Conservation (phyloP, 2,329 filamentous ascomycete species). For the Blumeriella jaapii region DNA sequence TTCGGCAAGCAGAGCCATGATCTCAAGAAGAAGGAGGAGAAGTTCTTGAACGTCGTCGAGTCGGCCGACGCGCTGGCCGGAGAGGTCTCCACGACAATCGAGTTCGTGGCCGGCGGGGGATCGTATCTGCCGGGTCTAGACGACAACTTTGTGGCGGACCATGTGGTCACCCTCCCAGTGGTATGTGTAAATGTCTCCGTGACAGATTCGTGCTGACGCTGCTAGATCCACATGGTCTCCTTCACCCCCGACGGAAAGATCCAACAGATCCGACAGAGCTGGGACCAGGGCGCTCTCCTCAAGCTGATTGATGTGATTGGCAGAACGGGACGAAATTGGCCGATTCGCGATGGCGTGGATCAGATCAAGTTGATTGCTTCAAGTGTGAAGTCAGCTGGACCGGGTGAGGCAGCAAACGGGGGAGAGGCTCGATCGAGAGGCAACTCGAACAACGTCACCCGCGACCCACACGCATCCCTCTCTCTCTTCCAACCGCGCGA, state of each 20-base stretch:
- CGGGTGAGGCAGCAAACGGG: slow-evolving; percentile 22
- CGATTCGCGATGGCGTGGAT: slow-evolving; percentile 76
- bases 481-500: slow-evolving; percentile 65
- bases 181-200: slow-evolving; percentile 41
- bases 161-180: slow-evolving; percentile 65
- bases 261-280: slow-evolving; percentile 74
- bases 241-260: slow-evolving; percentile 74
- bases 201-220: slow-evolving; percentile 10
- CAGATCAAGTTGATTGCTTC: slow-evolving; percentile 66
- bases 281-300: slow-evolving; percentile 89
- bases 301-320: slow-evolving; percentile 94
- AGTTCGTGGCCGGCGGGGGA: slow-evolving; percentile 73
- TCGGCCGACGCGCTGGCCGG: slow-evolving; percentile 55
- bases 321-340: slow-evolving; percentile 83
- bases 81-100: slow-evolving; percentile 72
- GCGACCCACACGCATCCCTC: slow-evolving; percentile 59
- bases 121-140: slow-evolving; percentile 81
- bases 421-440: slow-evolving; percentile 35
- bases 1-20: slow-evolving; percentile 57
- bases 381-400: slow-evolving; percentile 41
- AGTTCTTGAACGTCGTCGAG: slow-evolving; percentile 63
- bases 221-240: slow-evolving; percentile 74
- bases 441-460: slow-evolving; percentile 41
- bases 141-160: slow-evolving; percentile 86
- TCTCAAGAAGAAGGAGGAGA: slow-evolving; percentile 74